Evolutionary conservation across 768 basidiomycete species (phyloP), one percentile per base, ranked within the genome.

Genomic region (Cyclocybe aegerita): DNA sequence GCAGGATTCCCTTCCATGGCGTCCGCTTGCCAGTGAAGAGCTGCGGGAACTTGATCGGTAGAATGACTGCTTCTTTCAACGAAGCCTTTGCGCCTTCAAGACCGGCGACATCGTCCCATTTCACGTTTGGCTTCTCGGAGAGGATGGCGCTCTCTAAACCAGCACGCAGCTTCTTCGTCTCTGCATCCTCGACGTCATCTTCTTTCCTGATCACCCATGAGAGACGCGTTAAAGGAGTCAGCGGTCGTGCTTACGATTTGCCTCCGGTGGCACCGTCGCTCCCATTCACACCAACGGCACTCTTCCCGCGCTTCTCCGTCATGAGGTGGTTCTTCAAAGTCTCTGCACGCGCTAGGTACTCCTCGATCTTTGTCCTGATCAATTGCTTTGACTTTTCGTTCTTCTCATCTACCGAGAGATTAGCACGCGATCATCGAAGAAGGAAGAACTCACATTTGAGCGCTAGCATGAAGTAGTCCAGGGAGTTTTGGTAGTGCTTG

Each of bases 31-130:
- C 97, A 1, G 95, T 98, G 71, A 99, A 99, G 29, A 99, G 80
- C 69, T 98, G 94, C 1, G 97, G 97, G 61, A 98, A 98, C 68
- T 98, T 98, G 80, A 98, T 98, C 4, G 97, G 97, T n/a, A 99
- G 77, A 65, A 98, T 97, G 65, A 98, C 97, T 34, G 97, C 96
- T 67, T 98, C 97, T 66, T 98, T 98, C 62, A 99, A 72, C 4
- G 96, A 82, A 37, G 95, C 94, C 69, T 98, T 99, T 39, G 96
- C 97, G 23, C 82, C 85, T 63, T 96, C 94, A 8, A 99, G 79
- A 42, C 97, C 97, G 11, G 97, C 97, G 42, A 99, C 96, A 67
- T 99, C 97, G 62, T 98, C 94, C 97, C 97, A 99, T 60, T 86
- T 87, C 36, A 98, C 88, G 66, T 99, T 92, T 7, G 97, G 97